phyloP scores from a whole-genome alignment of 2,329 filamentous ascomycete genomes.

The Colletotrichum sp. region DNA sequence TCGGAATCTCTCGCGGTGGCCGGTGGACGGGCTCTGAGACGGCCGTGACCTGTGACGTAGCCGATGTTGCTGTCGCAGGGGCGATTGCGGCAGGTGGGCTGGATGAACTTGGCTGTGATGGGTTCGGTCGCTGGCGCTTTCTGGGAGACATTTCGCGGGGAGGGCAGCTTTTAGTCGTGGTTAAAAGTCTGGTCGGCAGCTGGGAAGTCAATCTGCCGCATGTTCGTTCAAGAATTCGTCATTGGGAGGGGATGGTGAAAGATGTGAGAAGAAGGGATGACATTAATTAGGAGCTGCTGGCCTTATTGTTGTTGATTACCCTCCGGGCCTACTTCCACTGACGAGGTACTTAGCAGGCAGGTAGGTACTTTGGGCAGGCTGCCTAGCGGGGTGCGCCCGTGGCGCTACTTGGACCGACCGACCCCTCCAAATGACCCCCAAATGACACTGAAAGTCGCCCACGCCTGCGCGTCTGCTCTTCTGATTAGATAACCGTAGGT shows the following conservation, averaged over 20 bases:
- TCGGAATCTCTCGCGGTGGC: constrained; percentile 9
- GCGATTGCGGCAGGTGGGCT: constrained; percentile 20
- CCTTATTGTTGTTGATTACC: not conserved
- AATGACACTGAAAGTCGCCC: not conserved
- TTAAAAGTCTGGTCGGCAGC: not conserved
- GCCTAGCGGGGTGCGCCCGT: not conserved
- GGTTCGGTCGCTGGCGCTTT: constrained; percentile 44
- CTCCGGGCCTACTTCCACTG: not conserved
- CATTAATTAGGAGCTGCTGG: not conserved
- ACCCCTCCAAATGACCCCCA: constrained; percentile 5
- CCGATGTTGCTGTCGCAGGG: constrained; percentile 17
- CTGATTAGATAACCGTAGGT: constrained; percentile 4
- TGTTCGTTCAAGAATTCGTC: constrained; percentile 7
- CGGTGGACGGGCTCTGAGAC: constrained; percentile 15
- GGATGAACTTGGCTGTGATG: constrained; percentile 25
- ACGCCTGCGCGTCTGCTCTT: not conserved
- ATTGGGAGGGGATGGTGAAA: not conserved
- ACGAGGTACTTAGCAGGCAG: not conserved
- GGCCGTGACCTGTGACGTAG: constrained; percentile 23
- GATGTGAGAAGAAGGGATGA: not conserved
- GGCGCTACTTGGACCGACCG: not conserved
- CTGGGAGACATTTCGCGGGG: constrained; percentile 39
- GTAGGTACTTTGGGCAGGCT: not conserved
- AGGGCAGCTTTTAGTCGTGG: not conserved
- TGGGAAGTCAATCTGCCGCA: constrained; percentile 15